These are phyloP conservation scores for Thalia dealbata DNA, from an alignment of 176 grass and related monocot genomes.

Conservation along the genomic window DNA sequence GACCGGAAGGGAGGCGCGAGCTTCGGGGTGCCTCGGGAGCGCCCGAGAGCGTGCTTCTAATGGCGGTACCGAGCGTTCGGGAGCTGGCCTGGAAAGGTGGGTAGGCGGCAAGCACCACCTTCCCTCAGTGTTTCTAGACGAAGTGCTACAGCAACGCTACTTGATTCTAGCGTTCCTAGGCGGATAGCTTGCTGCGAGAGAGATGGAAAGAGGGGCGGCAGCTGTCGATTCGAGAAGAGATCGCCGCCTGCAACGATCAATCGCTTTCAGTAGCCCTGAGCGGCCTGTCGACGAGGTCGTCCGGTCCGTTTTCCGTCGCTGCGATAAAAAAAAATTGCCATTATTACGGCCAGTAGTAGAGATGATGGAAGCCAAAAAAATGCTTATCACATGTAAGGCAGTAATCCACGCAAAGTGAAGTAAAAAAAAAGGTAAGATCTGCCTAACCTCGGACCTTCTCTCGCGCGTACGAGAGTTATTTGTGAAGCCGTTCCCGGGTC, in stretches of 20 bases:
- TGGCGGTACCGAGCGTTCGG: not conserved
- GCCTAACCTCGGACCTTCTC: too few relatives aligned
- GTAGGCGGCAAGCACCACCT: not conserved
- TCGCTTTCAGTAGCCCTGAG: slow-evolving; percentile 16
- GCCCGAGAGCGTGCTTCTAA: slow-evolving; percentile 9
- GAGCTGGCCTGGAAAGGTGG: slow-evolving; percentile 3
- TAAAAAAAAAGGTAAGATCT: too few relatives aligned
- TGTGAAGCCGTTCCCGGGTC: not conserved
- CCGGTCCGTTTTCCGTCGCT: slow-evolving; percentile 15
- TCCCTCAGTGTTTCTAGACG: not conserved
- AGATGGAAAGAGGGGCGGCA: not conserved
- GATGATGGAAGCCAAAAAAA: not conserved
- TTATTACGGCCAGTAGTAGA: slow-evolving; percentile 14
- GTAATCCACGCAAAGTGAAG: too few relatives aligned
- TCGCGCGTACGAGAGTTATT: not conserved
- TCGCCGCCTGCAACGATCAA: slow-evolving; percentile 7
- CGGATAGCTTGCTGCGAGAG: not conserved
- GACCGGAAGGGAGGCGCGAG: not conserved
- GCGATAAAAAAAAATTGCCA: slow-evolving; percentile 11
- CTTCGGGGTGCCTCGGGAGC: slow-evolving; percentile 1
- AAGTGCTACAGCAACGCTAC: not conserved
- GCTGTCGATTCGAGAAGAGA: slow-evolving; percentile 6
- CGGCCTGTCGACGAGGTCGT: slow-evolving; percentile 4
- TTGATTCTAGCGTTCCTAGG: not conserved
- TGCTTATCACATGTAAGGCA: too few relatives aligned